Evolutionary conservation across 306 rosid genomes (phyloP), one percentile per base, ranked within the genome.

Genomic region (Glycyrrhiza uralensis): DNA sequence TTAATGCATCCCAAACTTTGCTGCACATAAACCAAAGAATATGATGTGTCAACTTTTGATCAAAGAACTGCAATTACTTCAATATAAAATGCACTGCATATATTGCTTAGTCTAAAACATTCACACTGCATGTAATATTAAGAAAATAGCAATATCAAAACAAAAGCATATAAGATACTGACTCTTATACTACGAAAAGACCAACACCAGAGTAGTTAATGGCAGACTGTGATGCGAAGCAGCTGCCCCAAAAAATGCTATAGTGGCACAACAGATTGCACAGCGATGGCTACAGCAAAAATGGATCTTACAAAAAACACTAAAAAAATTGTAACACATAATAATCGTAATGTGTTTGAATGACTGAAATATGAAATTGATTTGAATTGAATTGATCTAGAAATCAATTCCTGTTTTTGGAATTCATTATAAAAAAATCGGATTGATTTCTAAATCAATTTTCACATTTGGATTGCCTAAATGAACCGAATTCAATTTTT

Each of bases 1-100:
- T 77, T 78, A 95, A 84, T 20, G 99, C 99, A 81, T 95, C 96
- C 99, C 99, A 95, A 58, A 91, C 87, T 90, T 91, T 95, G 76
- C 99, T 95, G 97, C 85, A 82, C 13, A 24, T 19, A 66, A 71
- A 80, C 59, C 65, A 47, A 76, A 57, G 13, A 42, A n/a, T 32
- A 60, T 10, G 45, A 22, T 26, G 23, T 12, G 44, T 44, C 69
- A 81, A 46, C 9, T 35, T 51, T 49, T 35, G 6, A 32, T 49
- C 46, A 36, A 15, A 28, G 50, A 18, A 50, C 44, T 10, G 24
- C 47, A 61, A 74, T 5, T 14, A 22, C 35, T 33, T 29, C 23
- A 38, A 36, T 32, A 47, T 38, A 42, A 23, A 41, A 41, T 42
- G 39, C 15, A 15, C 3, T 6, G 3, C 12, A 9, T 46, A 17